These are phyloP conservation scores for Rhizopogon parksii DNA, from an alignment of 1,284 basidiomycete species.

Conservation along the genomic window DNA sequence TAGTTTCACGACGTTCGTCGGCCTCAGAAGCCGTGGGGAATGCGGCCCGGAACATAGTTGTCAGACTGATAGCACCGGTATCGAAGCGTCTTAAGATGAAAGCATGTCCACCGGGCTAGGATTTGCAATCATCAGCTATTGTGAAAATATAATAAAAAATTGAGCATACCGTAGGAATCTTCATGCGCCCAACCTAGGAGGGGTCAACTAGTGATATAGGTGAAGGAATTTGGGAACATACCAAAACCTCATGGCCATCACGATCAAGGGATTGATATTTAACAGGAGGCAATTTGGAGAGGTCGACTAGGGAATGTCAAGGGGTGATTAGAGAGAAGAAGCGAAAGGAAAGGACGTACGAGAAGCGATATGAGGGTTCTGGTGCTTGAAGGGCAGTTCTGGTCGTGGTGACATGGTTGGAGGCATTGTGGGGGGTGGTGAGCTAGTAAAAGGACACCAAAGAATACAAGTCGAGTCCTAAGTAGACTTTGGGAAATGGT, in stretches of 20 bases:
- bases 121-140: neutral
- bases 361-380: conserved; percentile 35
- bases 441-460: conserved; percentile 7
- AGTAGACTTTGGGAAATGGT: conserved; percentile 3
- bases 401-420: conserved; percentile 26
- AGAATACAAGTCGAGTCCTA: conserved; percentile 1
- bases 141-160: neutral
- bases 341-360: conserved; percentile 23
- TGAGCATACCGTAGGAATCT: conserved; percentile 78
- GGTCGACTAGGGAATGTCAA: conserved; percentile 16
- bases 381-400: conserved; percentile 30
- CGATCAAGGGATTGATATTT: conserved; percentile 82
- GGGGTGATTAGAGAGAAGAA: neutral
- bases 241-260: conserved; percentile 78
- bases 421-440: conserved; percentile 8
- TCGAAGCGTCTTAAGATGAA: conserved; percentile 95
- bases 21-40: conserved; percentile 81
- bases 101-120: conserved; percentile 71
- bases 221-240: conserved; percentile 31
- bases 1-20: conserved; percentile 78
- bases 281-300: conserved; percentile 46
- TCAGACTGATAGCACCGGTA: conserved; percentile 90
- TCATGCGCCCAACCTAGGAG: conserved; percentile 77
- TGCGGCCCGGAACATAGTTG: conserved; percentile 96
- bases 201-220: conserved; percentile 14